phyloP scores from a whole-genome alignment of 106 monocot species.

The Dioscorea dumetorum region DNA sequence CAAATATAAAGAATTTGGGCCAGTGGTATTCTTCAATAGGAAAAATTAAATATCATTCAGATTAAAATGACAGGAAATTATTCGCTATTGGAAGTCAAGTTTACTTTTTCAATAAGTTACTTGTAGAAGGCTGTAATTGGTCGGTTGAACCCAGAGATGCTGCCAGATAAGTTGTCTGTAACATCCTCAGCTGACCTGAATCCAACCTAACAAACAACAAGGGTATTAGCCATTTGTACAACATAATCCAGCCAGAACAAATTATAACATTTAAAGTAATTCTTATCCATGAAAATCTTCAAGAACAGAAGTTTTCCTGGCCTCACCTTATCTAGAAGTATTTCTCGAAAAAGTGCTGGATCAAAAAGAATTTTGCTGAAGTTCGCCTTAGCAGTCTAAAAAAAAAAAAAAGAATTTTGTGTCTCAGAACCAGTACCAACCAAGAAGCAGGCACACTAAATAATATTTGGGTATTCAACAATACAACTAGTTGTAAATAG shows the following conservation, averaged over 20 bases:
- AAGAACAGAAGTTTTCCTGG: background rate
- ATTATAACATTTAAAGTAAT: background rate
- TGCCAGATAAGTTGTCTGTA: conserved; percentile 45
- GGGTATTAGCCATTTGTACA: background rate
- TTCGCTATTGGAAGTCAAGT: background rate
- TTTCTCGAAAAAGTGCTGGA: conserved; percentile 68
- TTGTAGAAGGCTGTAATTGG: conserved; percentile 58
- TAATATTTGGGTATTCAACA: background rate
- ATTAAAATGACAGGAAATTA: no score
- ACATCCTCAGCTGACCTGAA: conserved; percentile 71
- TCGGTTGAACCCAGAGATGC: conserved; percentile 72
- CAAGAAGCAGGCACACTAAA: background rate
- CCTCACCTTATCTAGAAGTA: conserved; percentile 82
- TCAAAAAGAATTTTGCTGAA: conserved; percentile 40
- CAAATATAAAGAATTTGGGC: no score
- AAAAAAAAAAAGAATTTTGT: conserved; percentile 6
- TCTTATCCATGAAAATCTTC: background rate
- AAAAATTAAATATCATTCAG: no score
- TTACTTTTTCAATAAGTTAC: conserved; percentile 12
- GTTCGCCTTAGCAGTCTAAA: conserved; percentile 57
- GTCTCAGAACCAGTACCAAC: background rate
- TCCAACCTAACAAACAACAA: conserved; percentile 50
- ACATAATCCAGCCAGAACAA: background rate
- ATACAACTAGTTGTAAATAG: background rate
- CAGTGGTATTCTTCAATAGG: no score